phyloP scores from a whole-genome alignment of 208 protist species.

The Leishmania gerbilli region DNA sequence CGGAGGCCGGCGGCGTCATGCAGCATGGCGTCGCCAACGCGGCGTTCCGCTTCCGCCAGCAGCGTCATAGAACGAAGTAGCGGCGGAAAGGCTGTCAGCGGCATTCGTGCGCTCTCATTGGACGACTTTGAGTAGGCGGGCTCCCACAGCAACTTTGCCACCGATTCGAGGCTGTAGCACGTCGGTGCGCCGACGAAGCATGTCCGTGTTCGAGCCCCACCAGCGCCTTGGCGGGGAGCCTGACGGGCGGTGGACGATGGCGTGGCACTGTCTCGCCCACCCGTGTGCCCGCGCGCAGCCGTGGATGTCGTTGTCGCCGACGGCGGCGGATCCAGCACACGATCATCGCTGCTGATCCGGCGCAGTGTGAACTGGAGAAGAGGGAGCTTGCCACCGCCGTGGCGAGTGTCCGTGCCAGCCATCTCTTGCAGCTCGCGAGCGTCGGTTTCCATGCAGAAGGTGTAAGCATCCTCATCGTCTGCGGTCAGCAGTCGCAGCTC shows the following conservation, averaged over 20 bases:
- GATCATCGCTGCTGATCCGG: neutral
- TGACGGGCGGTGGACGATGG: neutral
- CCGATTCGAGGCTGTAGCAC: neutral
- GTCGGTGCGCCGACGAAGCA: neutral
- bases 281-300: neutral
- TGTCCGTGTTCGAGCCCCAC: neutral
- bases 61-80: conserved; percentile 10
- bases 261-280: neutral
- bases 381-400: neutral
- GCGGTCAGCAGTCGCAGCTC: conserved; percentile 11
- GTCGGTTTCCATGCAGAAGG: neutral
- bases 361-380: conserved; percentile 7
- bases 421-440: neutral
- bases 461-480: neutral
- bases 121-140: neutral
- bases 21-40: neutral
- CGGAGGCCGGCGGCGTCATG: neutral
- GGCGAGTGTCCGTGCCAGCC: neutral
- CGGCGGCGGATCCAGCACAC: conserved; percentile 1
- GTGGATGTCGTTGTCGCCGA: neutral
- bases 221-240: neutral
- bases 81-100: neutral
- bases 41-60: conserved; percentile 8
- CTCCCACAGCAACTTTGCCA: neutral
- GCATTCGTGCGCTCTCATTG: neutral